A percentile compares a stretch with the other conserved stretches of the same genome.
Conservation (phyloP, 2,329 filamentous ascomycete species). For the Lachnellula occidentalis region DNA sequence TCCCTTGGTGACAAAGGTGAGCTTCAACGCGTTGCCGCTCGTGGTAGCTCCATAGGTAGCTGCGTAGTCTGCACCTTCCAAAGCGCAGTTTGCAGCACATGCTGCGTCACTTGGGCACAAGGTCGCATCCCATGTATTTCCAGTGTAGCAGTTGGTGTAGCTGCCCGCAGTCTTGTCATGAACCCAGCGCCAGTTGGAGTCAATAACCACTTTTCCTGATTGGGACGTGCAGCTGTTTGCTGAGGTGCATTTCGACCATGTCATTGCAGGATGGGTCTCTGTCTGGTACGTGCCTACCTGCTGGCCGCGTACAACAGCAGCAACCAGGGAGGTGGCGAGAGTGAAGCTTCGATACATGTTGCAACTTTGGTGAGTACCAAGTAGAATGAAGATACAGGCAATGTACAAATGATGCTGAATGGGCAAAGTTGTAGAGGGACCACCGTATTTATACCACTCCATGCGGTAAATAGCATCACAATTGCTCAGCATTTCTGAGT, state of each 20-base stretch:
- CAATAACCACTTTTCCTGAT: conserved; percentile 44
- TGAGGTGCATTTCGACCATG: conserved; percentile 44
- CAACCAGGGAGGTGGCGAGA: conserved; percentile 38
- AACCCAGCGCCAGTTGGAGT: conserved; percentile 54
- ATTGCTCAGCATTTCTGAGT: neutral
- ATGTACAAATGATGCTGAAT: neutral
- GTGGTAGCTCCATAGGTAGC: conserved; percentile 49
- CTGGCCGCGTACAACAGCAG: conserved; percentile 38
- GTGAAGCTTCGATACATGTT: conserved; percentile 30
- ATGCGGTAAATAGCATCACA: neutral
- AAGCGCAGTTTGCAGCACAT: conserved; percentile 45
- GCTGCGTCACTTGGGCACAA: conserved; percentile 38
- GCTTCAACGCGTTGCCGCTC: conserved; percentile 44
- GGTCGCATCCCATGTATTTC: conserved; percentile 37
- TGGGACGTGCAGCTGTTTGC: conserved; percentile 40
- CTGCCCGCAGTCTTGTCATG: conserved; percentile 36
- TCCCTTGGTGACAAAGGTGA: conserved; percentile 51
- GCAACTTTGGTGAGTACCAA: neutral
- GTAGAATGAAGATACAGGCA: neutral
- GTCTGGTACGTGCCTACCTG: conserved; percentile 40
- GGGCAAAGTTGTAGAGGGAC: neutral
- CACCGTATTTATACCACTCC: neutral
- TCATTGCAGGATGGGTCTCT: conserved; percentile 48
- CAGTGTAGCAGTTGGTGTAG: conserved; percentile 35
- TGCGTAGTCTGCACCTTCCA: conserved; percentile 49